Evolutionary conservation across 2,329 filamentous ascomycete genomes (phyloP).

Genomic region (Epichloe amarillans): DNA sequence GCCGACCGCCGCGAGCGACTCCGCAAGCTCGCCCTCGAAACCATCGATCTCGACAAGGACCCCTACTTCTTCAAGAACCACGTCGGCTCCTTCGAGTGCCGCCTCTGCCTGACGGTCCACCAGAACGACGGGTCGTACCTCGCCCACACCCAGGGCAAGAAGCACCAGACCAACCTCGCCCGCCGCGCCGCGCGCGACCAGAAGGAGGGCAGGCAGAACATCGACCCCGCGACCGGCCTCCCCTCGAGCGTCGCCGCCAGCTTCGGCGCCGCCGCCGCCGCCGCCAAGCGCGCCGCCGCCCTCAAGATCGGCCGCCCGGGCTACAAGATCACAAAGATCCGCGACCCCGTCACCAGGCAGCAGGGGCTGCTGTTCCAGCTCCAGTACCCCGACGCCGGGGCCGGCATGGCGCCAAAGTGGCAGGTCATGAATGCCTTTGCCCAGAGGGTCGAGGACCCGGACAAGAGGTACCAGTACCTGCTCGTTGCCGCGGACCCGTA

Average conservation of each 20-base stretch:
- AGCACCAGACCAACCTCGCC: constrained; percentile 97
- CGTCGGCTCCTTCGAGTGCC: constrained; percentile 94
- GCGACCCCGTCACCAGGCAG: constrained; percentile 79
- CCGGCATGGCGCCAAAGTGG: constrained; percentile 64
- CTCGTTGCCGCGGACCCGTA: constrained; percentile 94
- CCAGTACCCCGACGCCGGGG: constrained; percentile 81
- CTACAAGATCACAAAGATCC: constrained; percentile 94
- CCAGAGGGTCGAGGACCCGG: constrained; percentile 87
- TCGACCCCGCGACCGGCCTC: constrained; percentile 54
- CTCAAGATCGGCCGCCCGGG: constrained; percentile 94
- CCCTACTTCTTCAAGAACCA: constrained; percentile 99
- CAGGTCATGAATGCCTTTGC: constrained; percentile 97
- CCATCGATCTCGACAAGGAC: constrained; percentile 98
- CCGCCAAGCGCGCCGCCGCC: constrained; percentile 42
- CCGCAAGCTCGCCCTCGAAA: constrained; percentile 94
- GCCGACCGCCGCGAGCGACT: constrained; percentile 94
- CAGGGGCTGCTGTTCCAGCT: constrained; percentile 90
- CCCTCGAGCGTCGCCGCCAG: constrained; percentile 65
- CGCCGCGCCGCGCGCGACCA: constrained; percentile 90
- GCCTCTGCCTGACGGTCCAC: constrained; percentile 91
- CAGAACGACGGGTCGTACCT: constrained; percentile 99
- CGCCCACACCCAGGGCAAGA: constrained; percentile 94
- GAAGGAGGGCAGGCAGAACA: constrained; percentile 64
- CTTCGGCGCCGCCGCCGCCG: constrained; percentile 49
- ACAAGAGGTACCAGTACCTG: constrained; percentile 89